Conservation (phyloP, 441 rosid genomes). For the Jatropha multifida region DNA sequence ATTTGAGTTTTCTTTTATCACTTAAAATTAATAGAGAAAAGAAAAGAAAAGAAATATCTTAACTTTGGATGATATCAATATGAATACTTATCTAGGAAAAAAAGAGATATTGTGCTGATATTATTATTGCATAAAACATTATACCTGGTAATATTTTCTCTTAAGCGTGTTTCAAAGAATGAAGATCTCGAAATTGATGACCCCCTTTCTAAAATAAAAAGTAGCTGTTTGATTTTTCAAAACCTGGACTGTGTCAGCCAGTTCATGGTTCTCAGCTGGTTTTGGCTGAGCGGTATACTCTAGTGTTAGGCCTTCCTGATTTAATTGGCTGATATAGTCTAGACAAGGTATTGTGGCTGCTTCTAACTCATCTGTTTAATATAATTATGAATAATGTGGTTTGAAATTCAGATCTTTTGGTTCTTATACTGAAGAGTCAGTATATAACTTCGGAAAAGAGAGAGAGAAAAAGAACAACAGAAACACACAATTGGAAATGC, state of each 20-base stretch:
- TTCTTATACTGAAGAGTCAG: background rate
- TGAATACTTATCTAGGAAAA: background rate
- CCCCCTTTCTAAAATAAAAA: background rate
- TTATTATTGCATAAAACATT: background rate
- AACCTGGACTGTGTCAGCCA: constrained; percentile 1
- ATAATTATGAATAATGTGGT: background rate
- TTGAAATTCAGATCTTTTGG: background rate
- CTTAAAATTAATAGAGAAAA: background rate
- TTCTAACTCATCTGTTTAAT: background rate
- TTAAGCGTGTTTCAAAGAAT: background rate
- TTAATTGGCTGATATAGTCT: background rate
- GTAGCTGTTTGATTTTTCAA: background rate
- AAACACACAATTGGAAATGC: background rate
- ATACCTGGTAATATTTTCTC: background rate
- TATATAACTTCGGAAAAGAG: background rate
- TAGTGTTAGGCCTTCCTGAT: background rate
- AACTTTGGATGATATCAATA: background rate
- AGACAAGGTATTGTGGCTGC: background rate
- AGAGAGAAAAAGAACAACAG: background rate
- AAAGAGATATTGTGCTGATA: background rate
- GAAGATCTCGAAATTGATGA: background rate
- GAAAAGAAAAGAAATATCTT: background rate
- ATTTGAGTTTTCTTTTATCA: background rate
- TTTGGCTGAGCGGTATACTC: background rate
- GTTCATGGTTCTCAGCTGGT: constrained; percentile 1